Percentiles rank a stretch among this genome's conserved stretches.
Evolutionary conservation across 495 filamentous ascomycete genomes (phyloP).

Genomic region (Daldinia decipiens): DNA sequence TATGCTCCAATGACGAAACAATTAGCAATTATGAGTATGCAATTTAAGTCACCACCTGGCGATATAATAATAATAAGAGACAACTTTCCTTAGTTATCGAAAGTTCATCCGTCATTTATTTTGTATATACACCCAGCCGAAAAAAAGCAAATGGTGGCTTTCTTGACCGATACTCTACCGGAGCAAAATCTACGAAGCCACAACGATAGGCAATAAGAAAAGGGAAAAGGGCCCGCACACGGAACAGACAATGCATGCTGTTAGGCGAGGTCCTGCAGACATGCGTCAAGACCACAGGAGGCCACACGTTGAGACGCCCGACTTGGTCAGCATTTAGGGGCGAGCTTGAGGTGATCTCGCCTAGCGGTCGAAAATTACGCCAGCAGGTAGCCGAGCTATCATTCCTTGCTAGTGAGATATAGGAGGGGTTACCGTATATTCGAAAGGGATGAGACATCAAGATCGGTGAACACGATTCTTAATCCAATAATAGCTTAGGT

Average conservation of each 20-base stretch:
- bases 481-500: neutral
- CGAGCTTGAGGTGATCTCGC: neutral
- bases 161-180: neutral
- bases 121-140: neutral
- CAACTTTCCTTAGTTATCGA: too few relatives aligned
- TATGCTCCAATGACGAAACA: slow-evolving; percentile 16
- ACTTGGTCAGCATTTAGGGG: slow-evolving; percentile 12
- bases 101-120: neutral
- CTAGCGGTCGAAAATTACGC: neutral
- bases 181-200: neutral
- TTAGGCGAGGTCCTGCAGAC: slow-evolving; percentile 20
- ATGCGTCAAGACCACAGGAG: slow-evolving; percentile 25
- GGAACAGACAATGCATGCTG: slow-evolving; percentile 17
- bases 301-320: slow-evolving; percentile 9
- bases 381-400: neutral
- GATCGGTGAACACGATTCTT: neutral
- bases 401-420: neutral
- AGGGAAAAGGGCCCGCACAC: slow-evolving; percentile 15
- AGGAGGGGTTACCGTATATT: neutral
- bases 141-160: neutral
- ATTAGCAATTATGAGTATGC: slow-evolving; percentile 9
- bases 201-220: neutral
- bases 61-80: neutral
- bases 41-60: slow-evolving; percentile 1
- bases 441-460: neutral